Evolutionary conservation across 164 flowering plant genomes (phyloP), one percentile per base, ranked within the genome.

Genomic region (Nelumbo lutea): DNA sequence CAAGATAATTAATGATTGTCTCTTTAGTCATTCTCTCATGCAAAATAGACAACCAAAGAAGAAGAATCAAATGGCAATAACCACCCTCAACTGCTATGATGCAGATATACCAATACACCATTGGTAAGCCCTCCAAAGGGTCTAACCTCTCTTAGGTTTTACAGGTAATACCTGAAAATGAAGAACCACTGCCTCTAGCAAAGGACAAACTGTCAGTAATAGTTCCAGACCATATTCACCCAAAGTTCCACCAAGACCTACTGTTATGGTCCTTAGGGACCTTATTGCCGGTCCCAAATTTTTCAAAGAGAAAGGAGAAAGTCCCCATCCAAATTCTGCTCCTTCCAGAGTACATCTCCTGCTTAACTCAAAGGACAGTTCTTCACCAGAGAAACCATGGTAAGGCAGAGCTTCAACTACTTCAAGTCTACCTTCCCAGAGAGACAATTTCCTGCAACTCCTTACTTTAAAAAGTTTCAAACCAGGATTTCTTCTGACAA

Each of bases 221-320:
- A 70, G 74, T 50, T 51, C 65, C 51, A 89, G 73, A 3, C 80
- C 84, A 59, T 77, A 76, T 62, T 81, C 77, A 55, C 88, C 83
- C 14, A 91, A 68, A 38, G 89, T 80, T 75, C 82, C 95, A 75
- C 97, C 97, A 61, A 91, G 78, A 72, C 97, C 93, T 58, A 89
- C 81, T 73, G 77, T 70, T 61, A 89, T 68, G 59, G 77, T 56
- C 74, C 71, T 81, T 38, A 89, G 72, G 44, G 84, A 74, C 63
- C 51, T 62, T 48, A 85, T 65, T 51, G 93, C 85, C 73, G 87
- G 84, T 66, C 73, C 75, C 71, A 89, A 65, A 71, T 76, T 70
- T 70, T 79, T 81, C 4, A 91, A 56, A 63, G 90, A 81, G 62
- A 74, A 65, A 64, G 59, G 76, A 44, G 85, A 81, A 76, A 88